A percentile compares a stretch with the other conserved stretches of the same genome.
Evolutionary conservation across 805 yeast species (phyloP).

Genomic region (Blastobotrys terrestris): DNA sequence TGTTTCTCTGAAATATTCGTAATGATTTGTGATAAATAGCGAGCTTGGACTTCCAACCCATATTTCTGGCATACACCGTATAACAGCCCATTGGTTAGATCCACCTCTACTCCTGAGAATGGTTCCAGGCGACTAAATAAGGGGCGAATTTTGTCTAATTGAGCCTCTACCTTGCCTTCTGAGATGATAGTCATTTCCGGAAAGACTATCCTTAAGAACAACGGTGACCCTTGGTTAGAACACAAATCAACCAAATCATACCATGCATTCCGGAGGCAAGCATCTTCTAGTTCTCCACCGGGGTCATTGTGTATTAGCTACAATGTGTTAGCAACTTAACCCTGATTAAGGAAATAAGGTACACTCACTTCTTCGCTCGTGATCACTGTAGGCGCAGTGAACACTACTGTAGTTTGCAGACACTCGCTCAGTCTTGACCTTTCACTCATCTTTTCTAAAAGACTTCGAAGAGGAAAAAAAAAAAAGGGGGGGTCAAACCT

Average conservation of each 20-base stretch:
- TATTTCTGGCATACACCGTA: neutral
- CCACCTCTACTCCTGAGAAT: slow-evolving; percentile 8
- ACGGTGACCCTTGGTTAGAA: neutral
- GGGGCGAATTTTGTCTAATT: neutral
- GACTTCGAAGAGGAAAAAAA: no score
- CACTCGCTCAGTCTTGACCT: neutral
- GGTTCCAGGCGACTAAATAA: neutral
- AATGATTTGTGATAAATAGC: neutral
- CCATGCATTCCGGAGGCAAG: slow-evolving; percentile 1
- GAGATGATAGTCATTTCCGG: slow-evolving; percentile 3
- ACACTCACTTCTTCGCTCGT: slow-evolving; percentile 1
- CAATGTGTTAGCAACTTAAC: no score
- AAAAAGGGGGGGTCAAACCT: neutral
- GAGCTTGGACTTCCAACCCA: neutral
- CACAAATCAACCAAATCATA: slow-evolving; percentile 2
- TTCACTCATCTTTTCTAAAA: no score
- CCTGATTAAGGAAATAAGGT: neutral
- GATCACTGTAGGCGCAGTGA: slow-evolving; percentile 2
- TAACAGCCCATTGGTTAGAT: slow-evolving; percentile 2
- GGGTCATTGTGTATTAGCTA: neutral
- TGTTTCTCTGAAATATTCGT: slow-evolving; percentile 1
- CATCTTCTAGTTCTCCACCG: neutral
- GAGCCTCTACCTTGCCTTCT: neutral
- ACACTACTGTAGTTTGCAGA: neutral
- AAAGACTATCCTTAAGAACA: neutral